Conservation (phyloP, 805 yeast genomes). For the Starmerella cellae region DNA sequence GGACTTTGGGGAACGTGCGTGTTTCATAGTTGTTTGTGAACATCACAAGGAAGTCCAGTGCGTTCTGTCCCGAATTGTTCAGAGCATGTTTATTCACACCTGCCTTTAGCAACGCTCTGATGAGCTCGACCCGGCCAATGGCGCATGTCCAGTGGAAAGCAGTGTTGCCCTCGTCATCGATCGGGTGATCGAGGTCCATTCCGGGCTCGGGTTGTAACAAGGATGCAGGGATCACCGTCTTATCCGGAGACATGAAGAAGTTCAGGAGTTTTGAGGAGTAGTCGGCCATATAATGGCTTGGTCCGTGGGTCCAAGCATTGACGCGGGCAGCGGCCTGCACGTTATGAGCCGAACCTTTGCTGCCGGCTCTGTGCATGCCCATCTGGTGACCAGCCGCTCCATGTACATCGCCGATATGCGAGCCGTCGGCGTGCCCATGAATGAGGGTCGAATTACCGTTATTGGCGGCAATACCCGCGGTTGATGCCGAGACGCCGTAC, state of each 20-base stretch:
- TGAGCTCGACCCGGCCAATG: constrained; percentile 70
- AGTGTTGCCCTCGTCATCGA: constrained; percentile 90
- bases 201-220: constrained; percentile 49
- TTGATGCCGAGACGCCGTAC: neutral
- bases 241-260: constrained; percentile 46
- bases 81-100: constrained; percentile 56
- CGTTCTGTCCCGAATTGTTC: constrained; percentile 70
- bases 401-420: neutral
- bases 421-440: neutral
- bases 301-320: constrained; percentile 1
- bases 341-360: neutral
- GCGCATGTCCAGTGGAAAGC: constrained; percentile 97
- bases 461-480: neutral
- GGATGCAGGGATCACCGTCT: constrained; percentile 49
- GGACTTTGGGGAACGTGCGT: constrained; percentile 63
- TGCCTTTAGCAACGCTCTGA: constrained; percentile 57
- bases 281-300: constrained; percentile 25
- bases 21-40: constrained; percentile 80
- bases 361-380: neutral
- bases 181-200: constrained; percentile 60
- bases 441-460: too few relatives aligned
- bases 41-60: constrained; percentile 68
- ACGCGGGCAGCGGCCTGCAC: constrained; percentile 1
- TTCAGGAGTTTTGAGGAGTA: constrained; percentile 38
- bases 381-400: neutral